Evolutionary conservation across 169 alveolate species (phyloP).

Genomic region (Plasmodium falciparum): DNA sequence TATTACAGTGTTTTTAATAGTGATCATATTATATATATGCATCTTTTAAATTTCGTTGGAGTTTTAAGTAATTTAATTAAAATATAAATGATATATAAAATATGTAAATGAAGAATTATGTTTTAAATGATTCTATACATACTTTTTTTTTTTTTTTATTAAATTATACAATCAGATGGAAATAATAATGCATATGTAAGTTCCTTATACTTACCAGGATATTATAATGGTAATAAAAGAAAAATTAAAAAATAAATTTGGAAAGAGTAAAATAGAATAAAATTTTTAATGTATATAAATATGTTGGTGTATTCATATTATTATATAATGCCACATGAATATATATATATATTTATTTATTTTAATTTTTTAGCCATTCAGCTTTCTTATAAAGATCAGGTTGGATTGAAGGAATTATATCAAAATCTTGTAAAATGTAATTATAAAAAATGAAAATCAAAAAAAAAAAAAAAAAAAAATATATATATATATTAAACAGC

Average conservation of each 20-base stretch:
- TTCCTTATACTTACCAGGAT: slow-evolving; percentile 53
- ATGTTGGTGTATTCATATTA: too few species aligned
- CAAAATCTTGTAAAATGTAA: slow-evolving; percentile 48
- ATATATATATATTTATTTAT: not conserved
- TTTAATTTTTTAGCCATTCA: slow-evolving; percentile 49
- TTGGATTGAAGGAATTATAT: slow-evolving; percentile 9
- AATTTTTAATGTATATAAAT: too few species aligned
- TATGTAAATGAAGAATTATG: not conserved
- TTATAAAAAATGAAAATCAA: not conserved
- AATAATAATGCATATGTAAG: slow-evolving; percentile 19
- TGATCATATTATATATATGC: slow-evolving; percentile 42
- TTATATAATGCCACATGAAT: too few species aligned
- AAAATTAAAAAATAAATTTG: not conserved
- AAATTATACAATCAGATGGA: slow-evolving; percentile 35
- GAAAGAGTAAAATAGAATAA: not conserved
- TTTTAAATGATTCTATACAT: not conserved
- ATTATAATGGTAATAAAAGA: slow-evolving; percentile 45
- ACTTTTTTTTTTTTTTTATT: not conserved
- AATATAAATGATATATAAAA: not conserved
- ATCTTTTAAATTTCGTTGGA: slow-evolving; percentile 42
- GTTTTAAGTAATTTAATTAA: slow-evolving; percentile 18
- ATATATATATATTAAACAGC: too few species aligned
- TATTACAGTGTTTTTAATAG: slow-evolving; percentile 39
- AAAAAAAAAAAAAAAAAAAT: too few species aligned
- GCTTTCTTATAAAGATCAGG: slow-evolving; percentile 28